Evolutionary conservation across 805 yeast genomes (phyloP).

Genomic region (Myxozyma sirexii): DNA sequence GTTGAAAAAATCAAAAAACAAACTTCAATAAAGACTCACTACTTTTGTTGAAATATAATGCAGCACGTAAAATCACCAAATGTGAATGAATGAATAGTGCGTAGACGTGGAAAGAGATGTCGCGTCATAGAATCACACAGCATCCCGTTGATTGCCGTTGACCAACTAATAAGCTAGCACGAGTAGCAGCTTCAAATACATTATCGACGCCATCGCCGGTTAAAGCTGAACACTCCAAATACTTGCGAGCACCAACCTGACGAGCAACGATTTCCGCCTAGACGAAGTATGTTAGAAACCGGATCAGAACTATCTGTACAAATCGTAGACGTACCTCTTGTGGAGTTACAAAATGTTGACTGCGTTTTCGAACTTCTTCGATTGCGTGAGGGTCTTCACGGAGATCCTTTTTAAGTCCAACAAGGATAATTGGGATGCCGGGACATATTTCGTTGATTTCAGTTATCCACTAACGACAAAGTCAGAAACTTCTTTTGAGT

Average conservation of each 20-base stretch:
- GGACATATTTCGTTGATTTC: conserved; percentile 85
- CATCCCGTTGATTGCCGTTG: conserved; percentile 50
- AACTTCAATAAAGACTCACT: not conserved
- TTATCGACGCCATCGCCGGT: conserved; percentile 96
- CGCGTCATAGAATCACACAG: conserved; percentile 44
- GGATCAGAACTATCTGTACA: not conserved
- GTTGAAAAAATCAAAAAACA: too few species aligned
- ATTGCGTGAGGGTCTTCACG: conserved; percentile 50
- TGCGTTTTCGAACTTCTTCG: conserved; percentile 48
- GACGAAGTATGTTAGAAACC: not conserved
- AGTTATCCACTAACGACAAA: conserved; percentile 61
- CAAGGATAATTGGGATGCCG: conserved; percentile 70
- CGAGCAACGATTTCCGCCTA: conserved; percentile 73
- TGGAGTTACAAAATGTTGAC: conserved; percentile 51
- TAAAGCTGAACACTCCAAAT: conserved; percentile 85
- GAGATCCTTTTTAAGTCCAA: conserved; percentile 84
- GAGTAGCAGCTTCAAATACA: conserved; percentile 86
- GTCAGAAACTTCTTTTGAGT: too few species aligned
- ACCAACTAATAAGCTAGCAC: conserved; percentile 70
- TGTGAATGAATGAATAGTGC: not conserved
- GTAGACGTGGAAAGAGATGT: not conserved
- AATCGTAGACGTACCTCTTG: conserved; percentile 6
- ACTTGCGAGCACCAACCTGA: conserved; percentile 78
- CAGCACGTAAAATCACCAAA: not conserved
- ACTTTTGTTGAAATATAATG: not conserved